These are phyloP conservation scores for Populus deltoides DNA, from an alignment of 345 rosid species.

Conservation along the genomic window DNA sequence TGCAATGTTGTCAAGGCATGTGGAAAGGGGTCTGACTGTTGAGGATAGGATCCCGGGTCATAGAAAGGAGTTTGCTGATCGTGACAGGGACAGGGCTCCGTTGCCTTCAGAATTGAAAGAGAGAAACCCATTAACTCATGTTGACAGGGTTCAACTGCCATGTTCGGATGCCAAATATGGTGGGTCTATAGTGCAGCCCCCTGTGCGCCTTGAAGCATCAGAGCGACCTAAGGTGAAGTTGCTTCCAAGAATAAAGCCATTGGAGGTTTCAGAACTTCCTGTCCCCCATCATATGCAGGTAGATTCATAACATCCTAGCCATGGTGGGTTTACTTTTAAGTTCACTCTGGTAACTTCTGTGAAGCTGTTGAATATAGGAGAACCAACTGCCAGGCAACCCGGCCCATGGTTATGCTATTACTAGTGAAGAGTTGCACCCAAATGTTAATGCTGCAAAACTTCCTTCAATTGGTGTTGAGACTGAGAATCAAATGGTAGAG, in stretches of 20 bases:
- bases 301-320: background rate
- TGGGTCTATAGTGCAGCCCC: slow-evolving; percentile 36
- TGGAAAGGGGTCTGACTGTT: slow-evolving; percentile 33
- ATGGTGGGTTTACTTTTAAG: background rate
- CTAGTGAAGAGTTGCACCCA: slow-evolving; percentile 27
- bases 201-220: slow-evolving; percentile 38
- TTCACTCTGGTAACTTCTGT: slow-evolving; percentile 6
- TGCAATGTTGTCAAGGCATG: slow-evolving; percentile 30
- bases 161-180: slow-evolving; percentile 39
- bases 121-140: slow-evolving; percentile 24
- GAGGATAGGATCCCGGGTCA: slow-evolving; percentile 41
- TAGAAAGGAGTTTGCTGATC: slow-evolving; percentile 38
- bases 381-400: slow-evolving; percentile 25
- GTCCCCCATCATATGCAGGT: slow-evolving; percentile 46
- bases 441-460: slow-evolving; percentile 33
- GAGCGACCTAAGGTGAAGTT: slow-evolving; percentile 72
- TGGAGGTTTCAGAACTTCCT: slow-evolving; percentile 46
- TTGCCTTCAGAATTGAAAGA: slow-evolving; percentile 45
- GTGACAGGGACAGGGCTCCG: slow-evolving; percentile 31
- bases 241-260: slow-evolving; percentile 59
- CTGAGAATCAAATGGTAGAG: slow-evolving; percentile 47
- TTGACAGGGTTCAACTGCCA: slow-evolving; percentile 34
- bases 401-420: slow-evolving; percentile 22
- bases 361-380: slow-evolving; percentile 29
- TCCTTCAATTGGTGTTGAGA: slow-evolving; percentile 43